Conservation (phyloP, 1,139 yeast species). For the Candida smagusa region DNA sequence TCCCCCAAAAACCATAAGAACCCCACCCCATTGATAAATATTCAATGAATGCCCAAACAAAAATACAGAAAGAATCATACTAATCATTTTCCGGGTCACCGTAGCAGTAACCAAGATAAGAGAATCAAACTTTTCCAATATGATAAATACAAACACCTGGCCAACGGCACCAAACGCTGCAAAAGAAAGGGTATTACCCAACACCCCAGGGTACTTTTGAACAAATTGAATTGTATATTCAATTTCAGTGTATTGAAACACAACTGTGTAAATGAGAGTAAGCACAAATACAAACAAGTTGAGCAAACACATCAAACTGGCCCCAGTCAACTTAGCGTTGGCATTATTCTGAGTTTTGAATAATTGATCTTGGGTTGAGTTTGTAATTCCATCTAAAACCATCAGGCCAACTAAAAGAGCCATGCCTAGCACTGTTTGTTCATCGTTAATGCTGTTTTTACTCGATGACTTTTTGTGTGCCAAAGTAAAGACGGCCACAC, state of each 20-base stretch:
- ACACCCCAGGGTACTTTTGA: conserved; percentile 44
- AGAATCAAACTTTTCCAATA: conserved; percentile 81
- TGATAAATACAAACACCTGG: conserved; percentile 84
- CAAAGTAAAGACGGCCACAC: conserved; percentile 77
- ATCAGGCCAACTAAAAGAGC: conserved; percentile 58
- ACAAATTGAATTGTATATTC: conserved; percentile 48
- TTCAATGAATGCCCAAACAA: conserved; percentile 76
- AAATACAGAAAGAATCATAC: conserved; percentile 85
- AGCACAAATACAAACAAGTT: conserved; percentile 54
- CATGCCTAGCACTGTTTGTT: conserved; percentile 53
- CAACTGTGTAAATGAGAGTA: conserved; percentile 37
- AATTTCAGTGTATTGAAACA: conserved; percentile 49
- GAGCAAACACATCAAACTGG: conserved; percentile 81
- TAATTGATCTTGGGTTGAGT: conserved; percentile 87
- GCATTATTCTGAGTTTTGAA: conserved; percentile 40
- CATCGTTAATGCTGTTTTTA: conserved; percentile 32
- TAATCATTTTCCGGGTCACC: conserved; percentile 92
- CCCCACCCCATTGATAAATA: conserved; percentile 72
- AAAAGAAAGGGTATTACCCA: conserved; percentile 61
- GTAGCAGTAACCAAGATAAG: conserved; percentile 86
- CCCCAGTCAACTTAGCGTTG: conserved; percentile 52
- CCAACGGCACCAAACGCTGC: conserved; percentile 86
- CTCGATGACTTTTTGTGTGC: conserved; percentile 23
- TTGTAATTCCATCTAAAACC: conserved; percentile 85
- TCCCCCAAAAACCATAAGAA: conserved; percentile 77